Conservation (phyloP, 2,329 filamentous ascomycete genomes). For the Teratosphaeriaceae sp. region DNA sequence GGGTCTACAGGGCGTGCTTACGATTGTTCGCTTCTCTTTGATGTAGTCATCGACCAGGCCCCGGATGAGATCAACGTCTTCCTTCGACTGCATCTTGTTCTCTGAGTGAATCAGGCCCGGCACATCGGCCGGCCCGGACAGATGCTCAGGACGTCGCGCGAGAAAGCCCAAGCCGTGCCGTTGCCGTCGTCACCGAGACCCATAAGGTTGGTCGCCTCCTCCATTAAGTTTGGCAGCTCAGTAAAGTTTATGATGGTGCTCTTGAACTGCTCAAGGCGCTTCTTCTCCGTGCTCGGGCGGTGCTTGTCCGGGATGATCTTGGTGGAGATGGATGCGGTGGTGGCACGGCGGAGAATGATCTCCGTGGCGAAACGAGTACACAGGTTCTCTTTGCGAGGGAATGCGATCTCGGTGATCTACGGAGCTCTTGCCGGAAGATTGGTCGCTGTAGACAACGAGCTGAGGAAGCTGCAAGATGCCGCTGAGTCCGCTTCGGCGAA, state of each 20-base stretch:
- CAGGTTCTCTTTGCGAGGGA: conserved; percentile 48
- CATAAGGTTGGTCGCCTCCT: conserved; percentile 47
- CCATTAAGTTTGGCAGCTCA: conserved; percentile 45
- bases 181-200: conserved; percentile 31
- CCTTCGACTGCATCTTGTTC: conserved; percentile 25
- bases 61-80: conserved; percentile 28
- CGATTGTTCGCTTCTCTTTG: conserved; percentile 43
- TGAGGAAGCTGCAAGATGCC: conserved; percentile 28
- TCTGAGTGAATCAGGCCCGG: conserved; percentile 34
- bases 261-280: conserved; percentile 26
- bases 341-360: conserved; percentile 44
- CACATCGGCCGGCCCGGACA: conserved; percentile 38
- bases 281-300: conserved; percentile 19
- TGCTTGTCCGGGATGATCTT: conserved; percentile 24
- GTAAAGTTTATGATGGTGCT: conserved; percentile 29
- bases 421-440: conserved; percentile 58
- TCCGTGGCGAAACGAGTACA: conserved; percentile 59
- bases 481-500: conserved; percentile 43
- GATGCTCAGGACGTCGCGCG: conserved; percentile 41
- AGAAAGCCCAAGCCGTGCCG: conserved; percentile 30
- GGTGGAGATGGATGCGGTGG: conserved; percentile 12
- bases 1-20: neutral
- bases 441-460: conserved; percentile 52
- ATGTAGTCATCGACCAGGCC: conserved; percentile 49
- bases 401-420: conserved; percentile 55